phyloP scores from a whole-genome alignment of 2,329 filamentous ascomycete genomes.

The Meredithiella fracta region DNA sequence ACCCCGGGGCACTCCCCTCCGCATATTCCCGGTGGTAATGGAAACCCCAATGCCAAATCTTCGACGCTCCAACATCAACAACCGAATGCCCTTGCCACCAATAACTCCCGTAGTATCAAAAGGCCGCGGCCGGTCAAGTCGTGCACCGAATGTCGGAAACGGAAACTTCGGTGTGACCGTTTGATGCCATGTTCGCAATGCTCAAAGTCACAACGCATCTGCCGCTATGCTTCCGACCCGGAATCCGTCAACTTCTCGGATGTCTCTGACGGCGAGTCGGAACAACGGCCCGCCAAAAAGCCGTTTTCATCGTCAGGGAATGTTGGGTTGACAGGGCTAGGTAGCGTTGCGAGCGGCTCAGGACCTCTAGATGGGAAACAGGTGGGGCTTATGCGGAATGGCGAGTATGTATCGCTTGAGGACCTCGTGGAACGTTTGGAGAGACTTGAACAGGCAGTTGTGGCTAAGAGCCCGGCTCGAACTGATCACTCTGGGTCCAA shows the following conservation, averaged over 20 bases:
- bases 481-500: slow-evolving; percentile 19
- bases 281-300: slow-evolving; percentile 19
- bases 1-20: slow-evolving; percentile 8
- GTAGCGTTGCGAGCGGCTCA: neutral
- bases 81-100: neutral
- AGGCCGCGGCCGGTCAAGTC: slow-evolving; percentile 39
- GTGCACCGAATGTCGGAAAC: slow-evolving; percentile 39
- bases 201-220: slow-evolving; percentile 37
- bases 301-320: neutral
- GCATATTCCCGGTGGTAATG: neutral
- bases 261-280: slow-evolving; percentile 27
- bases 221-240: slow-evolving; percentile 34
- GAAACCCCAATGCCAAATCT: neutral
- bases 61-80: neutral
- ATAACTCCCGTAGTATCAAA: slow-evolving; percentile 28
- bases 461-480: slow-evolving; percentile 26
- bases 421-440: slow-evolving; percentile 35
- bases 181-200: slow-evolving; percentile 41
- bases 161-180: slow-evolving; percentile 41
- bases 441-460: slow-evolving; percentile 34
- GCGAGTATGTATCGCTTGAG: slow-evolving; percentile 24
- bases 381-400: slow-evolving; percentile 16
- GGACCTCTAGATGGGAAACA: neutral
- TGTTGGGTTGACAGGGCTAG: too few species aligned
- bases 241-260: slow-evolving; percentile 34